Conservation (phyloP, 2,329 filamentous ascomycete species). For the Stemphylium lycopersici region DNA sequence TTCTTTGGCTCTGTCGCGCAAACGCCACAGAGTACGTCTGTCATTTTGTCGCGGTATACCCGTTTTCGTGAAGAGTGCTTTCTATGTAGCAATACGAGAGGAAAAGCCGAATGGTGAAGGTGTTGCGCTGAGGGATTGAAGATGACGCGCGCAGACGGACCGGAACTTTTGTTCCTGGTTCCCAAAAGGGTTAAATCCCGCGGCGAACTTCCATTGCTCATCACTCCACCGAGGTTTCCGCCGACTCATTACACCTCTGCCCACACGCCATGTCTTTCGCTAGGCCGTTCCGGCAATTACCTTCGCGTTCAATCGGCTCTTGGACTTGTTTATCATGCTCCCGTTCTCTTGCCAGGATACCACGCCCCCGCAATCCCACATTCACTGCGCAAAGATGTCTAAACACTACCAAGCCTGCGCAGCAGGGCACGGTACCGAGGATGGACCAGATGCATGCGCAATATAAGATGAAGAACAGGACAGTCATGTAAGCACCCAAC, state of each 20-base stretch:
- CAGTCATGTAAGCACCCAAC: slow-evolving; percentile 61
- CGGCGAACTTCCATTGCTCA: slow-evolving; percentile 36
- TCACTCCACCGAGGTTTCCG: slow-evolving; percentile 26
- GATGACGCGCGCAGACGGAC: slow-evolving; percentile 6
- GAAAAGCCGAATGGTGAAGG: too few species aligned
- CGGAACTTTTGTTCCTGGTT: slow-evolving; percentile 11
- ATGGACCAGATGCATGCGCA: slow-evolving; percentile 70
- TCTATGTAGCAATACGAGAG: not conserved
- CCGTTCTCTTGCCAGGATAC: slow-evolving; percentile 30
- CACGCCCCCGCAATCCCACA: slow-evolving; percentile 25
- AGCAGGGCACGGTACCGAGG: slow-evolving; percentile 53
- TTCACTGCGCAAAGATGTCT: slow-evolving; percentile 38
- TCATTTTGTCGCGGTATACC: slow-evolving; percentile 31
- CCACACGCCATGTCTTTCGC: slow-evolving; percentile 36
- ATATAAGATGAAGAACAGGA: slow-evolving; percentile 71
- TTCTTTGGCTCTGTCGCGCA: slow-evolving; percentile 54
- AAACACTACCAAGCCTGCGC: slow-evolving; percentile 38
- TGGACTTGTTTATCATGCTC: slow-evolving; percentile 49
- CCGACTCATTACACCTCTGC: slow-evolving; percentile 5
- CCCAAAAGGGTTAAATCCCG: slow-evolving; percentile 38
- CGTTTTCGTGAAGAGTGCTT: accelerated
- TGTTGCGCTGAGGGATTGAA: not conserved
- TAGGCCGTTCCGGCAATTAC: slow-evolving; percentile 26
- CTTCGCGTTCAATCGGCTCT: slow-evolving; percentile 28
- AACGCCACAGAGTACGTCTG: slow-evolving; percentile 49